Percentiles rank a stretch among this genome's conserved stretches.
phyloP scores from a whole-genome alignment of 495 filamentous ascomycete genomes.

The Hyaloscypha hepaticicola region DNA sequence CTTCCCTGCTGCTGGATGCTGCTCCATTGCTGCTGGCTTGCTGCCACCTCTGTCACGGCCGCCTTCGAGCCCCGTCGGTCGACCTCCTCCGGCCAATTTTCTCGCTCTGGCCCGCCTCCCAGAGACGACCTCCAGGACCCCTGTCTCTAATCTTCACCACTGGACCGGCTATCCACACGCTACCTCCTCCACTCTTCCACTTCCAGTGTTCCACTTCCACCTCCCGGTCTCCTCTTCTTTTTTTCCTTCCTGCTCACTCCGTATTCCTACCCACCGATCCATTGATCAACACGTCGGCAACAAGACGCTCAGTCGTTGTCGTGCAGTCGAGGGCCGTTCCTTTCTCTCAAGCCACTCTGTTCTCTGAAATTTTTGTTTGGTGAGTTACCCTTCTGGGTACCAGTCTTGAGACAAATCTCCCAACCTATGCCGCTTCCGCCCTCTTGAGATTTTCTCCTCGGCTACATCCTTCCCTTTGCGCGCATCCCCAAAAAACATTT shows the following conservation, averaged over 20 bases:
- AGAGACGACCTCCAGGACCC: not conserved
- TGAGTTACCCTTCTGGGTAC: conserved; percentile 9
- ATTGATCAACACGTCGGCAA: conserved; percentile 18
- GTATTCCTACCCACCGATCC: conserved; percentile 1
- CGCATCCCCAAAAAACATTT: conserved; percentile 16
- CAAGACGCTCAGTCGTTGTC: conserved; percentile 15
- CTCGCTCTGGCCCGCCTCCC: not conserved
- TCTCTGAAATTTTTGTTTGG: conserved; percentile 25
- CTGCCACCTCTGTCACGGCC: not conserved
- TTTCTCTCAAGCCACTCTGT: conserved; percentile 23
- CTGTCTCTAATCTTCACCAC: not conserved
- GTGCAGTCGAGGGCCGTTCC: conserved; percentile 23
- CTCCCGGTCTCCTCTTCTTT: conserved; percentile 19
- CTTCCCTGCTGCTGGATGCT: not conserved
- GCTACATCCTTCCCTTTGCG: conserved; percentile 20
- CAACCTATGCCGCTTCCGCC: conserved; percentile 18
- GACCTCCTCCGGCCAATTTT: conserved; percentile 4
- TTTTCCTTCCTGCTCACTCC: conserved; percentile 5
- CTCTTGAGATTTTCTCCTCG: conserved; percentile 29
- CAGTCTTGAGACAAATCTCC: conserved; percentile 17
- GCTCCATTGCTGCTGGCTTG: not conserved
- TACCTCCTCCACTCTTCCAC: not conserved
- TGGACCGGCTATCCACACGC: not conserved
- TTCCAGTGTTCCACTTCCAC: not conserved
- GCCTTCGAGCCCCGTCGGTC: too few species aligned